Evolutionary conservation across 164 flowering plant species (phyloP).

Genomic region (Sextonia rubra): DNA sequence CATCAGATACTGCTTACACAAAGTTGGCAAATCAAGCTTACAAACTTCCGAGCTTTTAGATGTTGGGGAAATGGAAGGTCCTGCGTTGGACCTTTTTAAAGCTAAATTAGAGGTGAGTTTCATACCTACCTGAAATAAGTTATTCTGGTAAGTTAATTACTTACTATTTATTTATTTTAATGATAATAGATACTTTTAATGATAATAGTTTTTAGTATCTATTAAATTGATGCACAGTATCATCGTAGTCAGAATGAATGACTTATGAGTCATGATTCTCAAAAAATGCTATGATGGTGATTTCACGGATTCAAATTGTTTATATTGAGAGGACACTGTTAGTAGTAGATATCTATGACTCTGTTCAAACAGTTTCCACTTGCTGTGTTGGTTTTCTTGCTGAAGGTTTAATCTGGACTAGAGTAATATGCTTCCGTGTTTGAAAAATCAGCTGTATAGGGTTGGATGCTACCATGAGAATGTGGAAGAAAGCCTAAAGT

Average conservation of each 20-base stretch:
- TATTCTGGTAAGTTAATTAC: background rate
- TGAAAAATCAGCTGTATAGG: too few species aligned
- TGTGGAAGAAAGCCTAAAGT: too few species aligned
- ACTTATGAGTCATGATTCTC: background rate
- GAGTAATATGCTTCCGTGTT: too few species aligned
- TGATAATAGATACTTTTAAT: too few species aligned
- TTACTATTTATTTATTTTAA: background rate
- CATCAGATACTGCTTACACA: constrained; percentile 77
- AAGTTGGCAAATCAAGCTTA: constrained; percentile 81
- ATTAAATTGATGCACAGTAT: background rate
- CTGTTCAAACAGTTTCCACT: too few species aligned
- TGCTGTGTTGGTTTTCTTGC: too few species aligned
- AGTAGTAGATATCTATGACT: too few species aligned
- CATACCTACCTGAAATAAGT: background rate
- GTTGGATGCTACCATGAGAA: too few species aligned
- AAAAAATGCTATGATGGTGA: background rate
- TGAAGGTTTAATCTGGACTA: too few species aligned
- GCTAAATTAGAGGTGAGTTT: constrained; percentile 76
- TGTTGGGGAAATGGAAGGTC: constrained; percentile 94
- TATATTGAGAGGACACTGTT: too few species aligned
- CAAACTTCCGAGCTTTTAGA: constrained; percentile 75
- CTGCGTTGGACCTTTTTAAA: constrained; percentile 85
- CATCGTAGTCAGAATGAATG: background rate
- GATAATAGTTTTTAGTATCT: background rate
- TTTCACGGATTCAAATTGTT: background rate